Evolutionary conservation across 1,284 basidiomycete genomes (phyloP), one percentile per base, ranked within the genome.

Genomic region (Malassezia slooffiae): DNA sequence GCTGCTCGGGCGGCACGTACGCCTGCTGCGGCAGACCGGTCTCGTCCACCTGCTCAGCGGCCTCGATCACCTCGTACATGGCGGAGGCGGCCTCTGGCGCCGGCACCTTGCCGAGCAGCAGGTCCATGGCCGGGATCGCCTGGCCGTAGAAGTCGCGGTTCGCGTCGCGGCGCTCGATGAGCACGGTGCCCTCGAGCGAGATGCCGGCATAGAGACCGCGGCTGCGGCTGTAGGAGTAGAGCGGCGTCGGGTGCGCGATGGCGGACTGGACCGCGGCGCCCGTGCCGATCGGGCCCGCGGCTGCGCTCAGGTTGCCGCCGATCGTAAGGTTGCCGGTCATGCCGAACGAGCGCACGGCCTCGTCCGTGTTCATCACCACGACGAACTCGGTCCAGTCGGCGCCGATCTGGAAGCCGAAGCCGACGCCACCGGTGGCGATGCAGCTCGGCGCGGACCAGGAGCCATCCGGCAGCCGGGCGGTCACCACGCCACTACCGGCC

Each of bases 391-490:
- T 75, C 16, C 75, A 52, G 43, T 76, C 75, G 32, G 68, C 67
- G 38, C 87, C 84, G 57, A 87, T 86, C 68, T 85, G 91, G 35
- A 96, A 79, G 34, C 91, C 91, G 81, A 90, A 90, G 29, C 91
- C 91, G 5, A 93, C 71, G 1, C 59, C 57, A 19, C 86, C 90
- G 0, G 90, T 96, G n/a, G 86, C 90, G 68, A 97, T 93, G 72
- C 90, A 95, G 32, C 83, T 88, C 0, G 91, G 91, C 1, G 90
- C 90, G 35, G 85, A 89, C 91, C 91, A 96, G 16, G 85, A 89
- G 50, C 91, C 93, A 66, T 96, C 90, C 4, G 85, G 84, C 27
- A 96, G 78, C 13, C 93, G 81, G 9, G 91, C 86, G 60, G 95
- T 83, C 67, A 97, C 89, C 47, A 97, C 73, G 8, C 91, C 91